Percentiles rank a stretch among this genome's conserved stretches.
Evolutionary conservation across 495 filamentous ascomycete genomes (phyloP).

Genomic region (Penicillium bialowiezense): DNA sequence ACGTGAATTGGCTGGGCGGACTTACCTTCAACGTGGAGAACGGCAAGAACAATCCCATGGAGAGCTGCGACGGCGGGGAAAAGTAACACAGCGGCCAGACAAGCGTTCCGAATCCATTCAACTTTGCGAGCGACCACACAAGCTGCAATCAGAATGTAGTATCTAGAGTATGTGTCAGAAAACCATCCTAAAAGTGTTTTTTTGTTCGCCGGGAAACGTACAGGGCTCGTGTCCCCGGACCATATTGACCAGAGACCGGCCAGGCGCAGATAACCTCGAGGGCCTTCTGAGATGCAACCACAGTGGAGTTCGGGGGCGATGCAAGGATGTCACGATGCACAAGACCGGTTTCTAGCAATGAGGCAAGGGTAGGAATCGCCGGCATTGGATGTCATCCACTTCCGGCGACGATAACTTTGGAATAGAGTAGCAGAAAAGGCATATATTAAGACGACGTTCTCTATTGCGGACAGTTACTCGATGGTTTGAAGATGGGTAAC

Average conservation of each 20-base stretch:
- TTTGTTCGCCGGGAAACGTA: slow-evolving; percentile 28
- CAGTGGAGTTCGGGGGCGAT: slow-evolving; percentile 21
- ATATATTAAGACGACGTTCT: slow-evolving; percentile 2
- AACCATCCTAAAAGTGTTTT: background rate
- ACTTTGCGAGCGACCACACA: slow-evolving; percentile 55
- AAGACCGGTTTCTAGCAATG: slow-evolving; percentile 27
- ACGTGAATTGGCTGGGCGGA: too few species aligned
- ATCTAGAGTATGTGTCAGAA: slow-evolving; percentile 36
- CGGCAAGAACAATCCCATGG: slow-evolving; percentile 56
- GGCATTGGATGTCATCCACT: slow-evolving; percentile 37
- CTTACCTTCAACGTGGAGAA: slow-evolving; percentile 50
- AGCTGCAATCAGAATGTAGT: slow-evolving; percentile 56
- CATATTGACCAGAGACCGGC: slow-evolving; percentile 61
- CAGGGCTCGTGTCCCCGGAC: slow-evolving; percentile 52
- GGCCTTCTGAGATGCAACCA: slow-evolving; percentile 7
- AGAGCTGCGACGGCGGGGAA: slow-evolving; percentile 59
- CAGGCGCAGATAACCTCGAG: slow-evolving; percentile 57
- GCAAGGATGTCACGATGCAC: slow-evolving; percentile 23
- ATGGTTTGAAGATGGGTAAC: too few species aligned
- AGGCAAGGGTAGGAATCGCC: slow-evolving; percentile 25
- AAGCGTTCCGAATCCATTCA: slow-evolving; percentile 57
- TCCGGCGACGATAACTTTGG: slow-evolving; percentile 2
- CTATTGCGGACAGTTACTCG: background rate
- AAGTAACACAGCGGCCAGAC: slow-evolving; percentile 58
- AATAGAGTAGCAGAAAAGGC: background rate